Base-by-base conservation (phyloP, 768 basidiomycete species). In the Inosperma sp. region DNA sequence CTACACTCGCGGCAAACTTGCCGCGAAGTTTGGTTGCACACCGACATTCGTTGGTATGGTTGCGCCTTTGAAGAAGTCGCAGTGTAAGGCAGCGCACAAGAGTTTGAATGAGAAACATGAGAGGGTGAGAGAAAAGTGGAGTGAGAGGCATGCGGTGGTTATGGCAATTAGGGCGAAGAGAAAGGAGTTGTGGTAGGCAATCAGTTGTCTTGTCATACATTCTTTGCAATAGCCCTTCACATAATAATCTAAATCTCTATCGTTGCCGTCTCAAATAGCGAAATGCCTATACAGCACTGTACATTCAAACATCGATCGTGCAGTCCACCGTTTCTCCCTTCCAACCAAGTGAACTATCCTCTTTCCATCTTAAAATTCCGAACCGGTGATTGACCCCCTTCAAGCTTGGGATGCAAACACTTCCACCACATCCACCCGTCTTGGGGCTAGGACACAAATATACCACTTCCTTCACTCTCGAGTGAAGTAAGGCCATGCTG, bases 401-500 rank as follows among this genome's bases (percentile, higher is more conserved):
- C 54, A 95, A 77, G 26, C 78, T 77, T 19, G 94, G 89, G 1
- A 98, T 72, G 55, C 86, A 89, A 10, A 80, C 76, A 10, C 75
- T 62, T 8, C 89, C 80, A 10, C 93, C 91, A 53, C 91, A 93
- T 0, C 94, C 95, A 22, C 96, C 95, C 0, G 91, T 93, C 46
- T 75, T 70, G 0, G 74, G 68, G 82, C 88, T 89, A 1, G 86
- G 79, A 21, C 80, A 62, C 27, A 97, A 63, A 62, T 84, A 83
- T 62, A 90, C 77, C 5, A 98, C 78, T 53, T 93, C 84, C 59
- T 87, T 86, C 49, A 97, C 91, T n/a, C 96, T 81, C 1, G 90
- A 93, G 67, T 99, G 96, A 5, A 96, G 71, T 17, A 98, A 70
- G 2, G 93, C 91, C 96, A 99, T 99, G 59, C 84, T 82, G 66